phyloP scores from a whole-genome alignment of 164 flowering plant species.

The Macadamia integrifolia region DNA sequence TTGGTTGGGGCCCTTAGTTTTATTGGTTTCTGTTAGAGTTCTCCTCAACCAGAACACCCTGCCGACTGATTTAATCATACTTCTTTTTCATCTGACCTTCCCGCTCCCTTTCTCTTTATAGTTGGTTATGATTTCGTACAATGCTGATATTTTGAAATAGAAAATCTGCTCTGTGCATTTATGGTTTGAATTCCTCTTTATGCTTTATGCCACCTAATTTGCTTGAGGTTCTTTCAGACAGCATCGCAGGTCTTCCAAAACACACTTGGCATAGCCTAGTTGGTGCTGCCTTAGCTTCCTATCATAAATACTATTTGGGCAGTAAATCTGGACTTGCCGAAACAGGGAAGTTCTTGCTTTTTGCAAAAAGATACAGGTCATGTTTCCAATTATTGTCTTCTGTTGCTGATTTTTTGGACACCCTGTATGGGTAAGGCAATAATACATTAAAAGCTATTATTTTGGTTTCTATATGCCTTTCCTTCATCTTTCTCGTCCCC shows the following conservation, averaged over 20 bases:
- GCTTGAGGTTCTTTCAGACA: slow-evolving; percentile 25
- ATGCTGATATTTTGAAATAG: no score
- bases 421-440: slow-evolving; percentile 42
- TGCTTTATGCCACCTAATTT: no score
- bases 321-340: slow-evolving; percentile 22
- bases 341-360: slow-evolving; percentile 37
- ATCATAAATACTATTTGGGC: slow-evolving; percentile 20
- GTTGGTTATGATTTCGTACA: no score
- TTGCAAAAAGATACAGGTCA: slow-evolving; percentile 53
- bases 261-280: slow-evolving; percentile 59
- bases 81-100: no score
- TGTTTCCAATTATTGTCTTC: slow-evolving; percentile 62
- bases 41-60: no score
- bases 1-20: no score
- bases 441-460: neutral
- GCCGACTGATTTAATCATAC: no score
- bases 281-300: slow-evolving; percentile 67
- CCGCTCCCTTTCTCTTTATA: no score
- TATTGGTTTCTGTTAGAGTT: no score
- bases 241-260: slow-evolving; percentile 47
- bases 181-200: no score
- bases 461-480: neutral
- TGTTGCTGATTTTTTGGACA: slow-evolving; percentile 76
- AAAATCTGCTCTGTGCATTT: no score
- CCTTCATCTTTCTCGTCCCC: neutral